phyloP scores from a whole-genome alignment of 768 basidiomycete genomes.

The Pholiota conissans region DNA sequence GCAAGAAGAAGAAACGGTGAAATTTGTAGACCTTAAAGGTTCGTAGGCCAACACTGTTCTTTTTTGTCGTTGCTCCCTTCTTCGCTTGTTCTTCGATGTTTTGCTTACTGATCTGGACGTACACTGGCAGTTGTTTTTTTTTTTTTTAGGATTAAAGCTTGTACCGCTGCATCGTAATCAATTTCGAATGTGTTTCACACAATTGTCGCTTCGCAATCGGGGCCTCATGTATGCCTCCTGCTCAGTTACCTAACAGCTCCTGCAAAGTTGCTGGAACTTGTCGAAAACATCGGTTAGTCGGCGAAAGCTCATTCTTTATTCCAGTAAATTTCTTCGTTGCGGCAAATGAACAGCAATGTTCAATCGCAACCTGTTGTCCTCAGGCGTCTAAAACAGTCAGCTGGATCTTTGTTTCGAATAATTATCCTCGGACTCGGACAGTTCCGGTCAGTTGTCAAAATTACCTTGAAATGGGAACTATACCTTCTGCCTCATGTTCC shows the following conservation, averaged over 20 bases:
- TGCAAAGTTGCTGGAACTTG: not conserved
- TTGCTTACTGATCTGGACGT: constrained; percentile 1
- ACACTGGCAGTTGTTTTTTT: not conserved
- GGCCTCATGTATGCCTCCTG: constrained; percentile 15
- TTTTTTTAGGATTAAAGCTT: not conserved
- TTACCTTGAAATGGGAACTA: constrained; percentile 14
- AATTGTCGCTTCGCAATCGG: constrained; percentile 1
- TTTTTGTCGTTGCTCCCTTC: not conserved
- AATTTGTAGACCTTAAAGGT: not conserved
- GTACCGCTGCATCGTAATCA: not conserved
- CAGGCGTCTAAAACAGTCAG: no score
- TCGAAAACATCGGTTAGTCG: constrained; percentile 1
- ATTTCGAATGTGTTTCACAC: not conserved
- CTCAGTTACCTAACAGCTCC: constrained; percentile 13
- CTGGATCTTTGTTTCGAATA: no score
- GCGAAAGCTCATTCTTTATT: not conserved
- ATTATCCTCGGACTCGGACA: no score
- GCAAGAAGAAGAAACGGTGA: constrained; percentile 74
- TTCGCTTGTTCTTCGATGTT: not conserved
- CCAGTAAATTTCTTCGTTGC: not conserved
- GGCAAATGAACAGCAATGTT: not conserved
- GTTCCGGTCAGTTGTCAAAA: not conserved
- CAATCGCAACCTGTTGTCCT: not conserved
- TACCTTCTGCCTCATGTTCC: constrained; percentile 19
- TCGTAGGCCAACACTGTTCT: not conserved